Evolutionary conservation across 2,329 filamentous ascomycete genomes (phyloP).

Genomic region (Penicillium sp.): DNA sequence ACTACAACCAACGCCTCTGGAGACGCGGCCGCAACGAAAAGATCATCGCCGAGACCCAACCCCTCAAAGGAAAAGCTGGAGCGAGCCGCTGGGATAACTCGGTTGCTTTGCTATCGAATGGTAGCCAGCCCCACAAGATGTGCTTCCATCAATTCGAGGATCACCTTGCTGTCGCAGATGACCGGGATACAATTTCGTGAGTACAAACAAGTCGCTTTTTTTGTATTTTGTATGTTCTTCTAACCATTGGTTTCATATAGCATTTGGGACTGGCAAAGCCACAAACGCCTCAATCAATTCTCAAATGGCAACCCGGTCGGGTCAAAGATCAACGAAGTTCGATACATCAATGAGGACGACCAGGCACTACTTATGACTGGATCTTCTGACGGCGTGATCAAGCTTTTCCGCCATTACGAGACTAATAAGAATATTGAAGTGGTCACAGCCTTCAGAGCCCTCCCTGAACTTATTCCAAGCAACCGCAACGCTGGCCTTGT

Average conservation of each 20-base stretch:
- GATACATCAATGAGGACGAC: constrained; percentile 98
- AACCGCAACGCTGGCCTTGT: constrained; percentile 94
- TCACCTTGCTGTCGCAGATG: constrained; percentile 89
- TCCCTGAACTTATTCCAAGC: constrained; percentile 91
- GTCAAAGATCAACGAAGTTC: constrained; percentile 89
- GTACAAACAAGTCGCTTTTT: constrained; percentile 18
- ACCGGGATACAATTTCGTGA: constrained; percentile 77
- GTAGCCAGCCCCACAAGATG: constrained; percentile 86
- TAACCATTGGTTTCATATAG: constrained; percentile 34
- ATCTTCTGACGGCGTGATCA: constrained; percentile 90
- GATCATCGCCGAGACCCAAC: constrained; percentile 89
- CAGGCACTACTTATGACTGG: constrained; percentile 92
- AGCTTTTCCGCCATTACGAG: constrained; percentile 92
- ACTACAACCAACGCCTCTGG: constrained; percentile 96
- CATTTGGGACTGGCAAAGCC: constrained; percentile 90
- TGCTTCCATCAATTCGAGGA: constrained; percentile 98
- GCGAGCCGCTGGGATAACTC: constrained; percentile 84
- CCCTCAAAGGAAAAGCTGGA: constrained; percentile 83
- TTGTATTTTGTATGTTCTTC: background rate
- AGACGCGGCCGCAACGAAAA: constrained; percentile 86
- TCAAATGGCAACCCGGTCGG: constrained; percentile 91
- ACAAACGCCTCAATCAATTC: constrained; percentile 75
- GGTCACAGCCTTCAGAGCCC: constrained; percentile 84
- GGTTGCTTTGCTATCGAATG: constrained; percentile 81
- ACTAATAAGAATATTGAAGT: constrained; percentile 73